phyloP scores from a whole-genome alignment of 2,329 filamentous ascomycete genomes.

The Colletotrichum sublineola region DNA sequence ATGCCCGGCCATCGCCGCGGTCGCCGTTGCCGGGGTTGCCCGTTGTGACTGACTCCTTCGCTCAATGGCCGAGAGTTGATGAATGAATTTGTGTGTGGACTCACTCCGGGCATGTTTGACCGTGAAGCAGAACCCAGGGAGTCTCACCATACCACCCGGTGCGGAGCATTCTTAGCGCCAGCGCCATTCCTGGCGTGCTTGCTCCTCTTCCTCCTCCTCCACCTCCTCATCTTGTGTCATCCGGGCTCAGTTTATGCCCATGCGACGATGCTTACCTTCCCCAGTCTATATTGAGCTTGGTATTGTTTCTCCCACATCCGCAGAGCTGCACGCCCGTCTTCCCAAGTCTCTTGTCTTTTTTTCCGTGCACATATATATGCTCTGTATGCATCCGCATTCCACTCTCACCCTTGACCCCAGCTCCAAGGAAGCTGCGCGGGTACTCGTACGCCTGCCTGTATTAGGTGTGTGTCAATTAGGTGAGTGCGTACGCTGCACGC shows the following conservation, averaged over 20 bases:
- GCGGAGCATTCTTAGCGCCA: constrained; percentile 4
- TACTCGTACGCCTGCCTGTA: not conserved
- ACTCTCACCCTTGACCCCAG: constrained; percentile 13
- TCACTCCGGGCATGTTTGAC: constrained; percentile 15
- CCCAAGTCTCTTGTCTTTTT: not conserved
- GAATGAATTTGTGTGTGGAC: not conserved
- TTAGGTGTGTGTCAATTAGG: not conserved
- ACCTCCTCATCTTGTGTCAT: constrained; percentile 5
- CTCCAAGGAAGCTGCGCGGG: not conserved
- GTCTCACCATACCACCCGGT: not conserved
- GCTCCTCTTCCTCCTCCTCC: constrained; percentile 8
- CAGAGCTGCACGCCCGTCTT: constrained; percentile 10
- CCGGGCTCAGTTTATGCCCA: not conserved
- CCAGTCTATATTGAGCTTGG: constrained; percentile 18
- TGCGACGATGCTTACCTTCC: constrained; percentile 4
- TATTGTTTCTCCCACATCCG: constrained; percentile 18
- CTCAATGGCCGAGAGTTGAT: not conserved
- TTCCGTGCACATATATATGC: not conserved
- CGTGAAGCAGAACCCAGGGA: not conserved
- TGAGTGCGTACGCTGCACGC: not conserved
- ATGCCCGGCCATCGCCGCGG: not conserved
- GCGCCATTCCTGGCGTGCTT: constrained; percentile 27
- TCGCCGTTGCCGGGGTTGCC: not conserved
- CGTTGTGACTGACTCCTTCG: not conserved
- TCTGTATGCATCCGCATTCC: not conserved